A percentile compares a stretch with the other conserved stretches of the same genome.
Evolutionary conservation across 2,329 filamentous ascomycete species (phyloP).

Genomic region (Fusarium subtropicale): DNA sequence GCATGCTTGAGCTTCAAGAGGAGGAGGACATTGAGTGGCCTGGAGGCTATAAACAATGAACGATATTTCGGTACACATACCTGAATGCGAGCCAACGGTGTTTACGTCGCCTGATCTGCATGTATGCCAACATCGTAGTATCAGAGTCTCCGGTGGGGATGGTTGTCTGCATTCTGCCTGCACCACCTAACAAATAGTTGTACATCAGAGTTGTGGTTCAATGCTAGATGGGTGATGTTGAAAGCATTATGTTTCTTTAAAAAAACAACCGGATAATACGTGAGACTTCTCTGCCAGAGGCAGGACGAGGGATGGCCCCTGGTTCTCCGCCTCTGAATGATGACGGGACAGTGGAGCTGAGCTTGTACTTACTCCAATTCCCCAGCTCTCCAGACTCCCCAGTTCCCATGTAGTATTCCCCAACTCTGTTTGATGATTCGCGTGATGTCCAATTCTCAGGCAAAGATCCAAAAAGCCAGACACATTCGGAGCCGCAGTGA

Average conservation of each 20-base stretch:
- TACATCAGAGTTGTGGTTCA: background rate
- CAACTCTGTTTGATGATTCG: background rate
- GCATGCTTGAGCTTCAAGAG: conserved; percentile 12
- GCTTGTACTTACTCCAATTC: conserved; percentile 19
- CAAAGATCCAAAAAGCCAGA: conserved; percentile 11
- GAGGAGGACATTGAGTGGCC: background rate
- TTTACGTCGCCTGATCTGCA: conserved; percentile 13
- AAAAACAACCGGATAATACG: background rate
- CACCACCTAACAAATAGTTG: background rate
- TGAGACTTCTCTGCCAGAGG: background rate
- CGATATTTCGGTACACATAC: background rate
- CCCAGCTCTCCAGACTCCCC: conserved; percentile 9
- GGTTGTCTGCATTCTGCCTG: background rate
- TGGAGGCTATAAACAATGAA: background rate
- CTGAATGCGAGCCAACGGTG: conserved; percentile 6
- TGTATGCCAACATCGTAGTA: background rate
- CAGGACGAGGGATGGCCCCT: conserved; percentile 4
- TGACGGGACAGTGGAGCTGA: conserved; percentile 6
- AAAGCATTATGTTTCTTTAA: conserved; percentile 1
- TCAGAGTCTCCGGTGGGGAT: background rate
- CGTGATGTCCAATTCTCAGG: conserved; percentile 11
- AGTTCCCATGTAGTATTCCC: conserved; percentile 9
- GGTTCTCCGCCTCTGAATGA: conserved; percentile 21
- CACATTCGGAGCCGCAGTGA: conserved; percentile 35
- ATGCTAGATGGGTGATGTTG: conserved; percentile 22